Percentiles rank a stretch among this genome's conserved stretches.
Evolutionary conservation across 1,284 basidiomycete genomes (phyloP).

Genomic region (Peniophora sp.): DNA sequence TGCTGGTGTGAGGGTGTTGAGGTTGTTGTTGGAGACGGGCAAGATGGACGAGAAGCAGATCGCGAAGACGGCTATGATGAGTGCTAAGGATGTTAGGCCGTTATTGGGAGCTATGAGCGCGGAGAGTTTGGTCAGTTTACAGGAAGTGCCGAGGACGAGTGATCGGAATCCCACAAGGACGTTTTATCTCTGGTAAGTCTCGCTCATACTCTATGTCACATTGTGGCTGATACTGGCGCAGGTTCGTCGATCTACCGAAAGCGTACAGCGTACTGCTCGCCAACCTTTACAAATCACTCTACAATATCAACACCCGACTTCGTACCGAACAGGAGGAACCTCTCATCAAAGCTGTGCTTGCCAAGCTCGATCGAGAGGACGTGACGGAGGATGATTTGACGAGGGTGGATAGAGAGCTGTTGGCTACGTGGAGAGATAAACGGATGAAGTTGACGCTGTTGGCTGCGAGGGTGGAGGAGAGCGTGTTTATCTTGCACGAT

Average conservation of each 20-base stretch:
- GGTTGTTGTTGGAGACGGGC: slow-evolving; percentile 79
- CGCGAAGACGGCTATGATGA: slow-evolving; percentile 89
- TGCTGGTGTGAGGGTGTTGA: slow-evolving; percentile 78
- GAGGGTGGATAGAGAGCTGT: slow-evolving; percentile 61
- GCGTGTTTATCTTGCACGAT: slow-evolving; percentile 80
- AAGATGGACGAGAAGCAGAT: slow-evolving; percentile 97
- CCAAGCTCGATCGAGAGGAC: slow-evolving; percentile 75
- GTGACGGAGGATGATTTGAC: slow-evolving; percentile 70
- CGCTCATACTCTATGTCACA: background rate
- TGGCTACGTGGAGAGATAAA: slow-evolving; percentile 63
- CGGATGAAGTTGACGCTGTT: slow-evolving; percentile 66
- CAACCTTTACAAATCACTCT: slow-evolving; percentile 81
- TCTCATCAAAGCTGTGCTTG: slow-evolving; percentile 60
- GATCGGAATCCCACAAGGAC: slow-evolving; percentile 82
- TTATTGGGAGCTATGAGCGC: slow-evolving; percentile 74
- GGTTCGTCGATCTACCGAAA: slow-evolving; percentile 80
- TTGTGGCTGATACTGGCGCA: slow-evolving; percentile 17
- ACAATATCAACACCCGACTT: slow-evolving; percentile 71
- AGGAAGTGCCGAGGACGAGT: slow-evolving; percentile 85
- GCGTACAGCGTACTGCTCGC: slow-evolving; percentile 72
- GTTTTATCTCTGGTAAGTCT: slow-evolving; percentile 80
- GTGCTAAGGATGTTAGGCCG: slow-evolving; percentile 80
- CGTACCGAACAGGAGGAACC: slow-evolving; percentile 58
- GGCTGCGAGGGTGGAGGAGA: slow-evolving; percentile 77
- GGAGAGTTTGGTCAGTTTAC: slow-evolving; percentile 78